Evolutionary conservation across 441 rosid species (phyloP).

Genomic region (Aleurites moluccanus): DNA sequence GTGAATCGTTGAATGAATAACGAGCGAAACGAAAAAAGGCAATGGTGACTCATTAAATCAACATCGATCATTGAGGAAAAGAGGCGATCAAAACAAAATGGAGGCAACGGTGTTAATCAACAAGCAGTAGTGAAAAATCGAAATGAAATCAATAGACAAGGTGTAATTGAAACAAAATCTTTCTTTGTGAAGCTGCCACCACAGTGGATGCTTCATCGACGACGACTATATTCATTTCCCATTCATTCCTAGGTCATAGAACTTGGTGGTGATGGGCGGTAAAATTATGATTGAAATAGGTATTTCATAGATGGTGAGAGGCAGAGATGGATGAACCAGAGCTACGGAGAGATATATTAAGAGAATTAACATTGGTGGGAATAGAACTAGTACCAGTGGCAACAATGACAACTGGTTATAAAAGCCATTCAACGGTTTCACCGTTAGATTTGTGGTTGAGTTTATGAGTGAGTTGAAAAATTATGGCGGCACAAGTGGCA

Average conservation of each 20-base stretch:
- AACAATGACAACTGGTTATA: slow-evolving; percentile 80
- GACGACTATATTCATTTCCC: slow-evolving; percentile 29
- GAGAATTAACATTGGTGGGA: slow-evolving; percentile 80
- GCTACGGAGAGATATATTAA: slow-evolving; percentile 80
- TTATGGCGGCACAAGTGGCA: slow-evolving; percentile 81
- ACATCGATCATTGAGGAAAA: no score
- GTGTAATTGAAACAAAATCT: slow-evolving; percentile 39
- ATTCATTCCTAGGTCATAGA: slow-evolving; percentile 28
- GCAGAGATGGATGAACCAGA: slow-evolving; percentile 80
- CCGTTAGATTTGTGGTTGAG: slow-evolving; percentile 89
- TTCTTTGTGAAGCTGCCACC: slow-evolving; percentile 26
- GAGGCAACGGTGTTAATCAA: no score
- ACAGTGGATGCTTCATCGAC: slow-evolving; percentile 16
- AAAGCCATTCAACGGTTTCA: slow-evolving; percentile 84
- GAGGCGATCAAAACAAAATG: no score
- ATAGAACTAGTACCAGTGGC: slow-evolving; percentile 94
- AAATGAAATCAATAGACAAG: no score
- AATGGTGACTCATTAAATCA: no score
- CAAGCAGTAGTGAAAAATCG: no score
- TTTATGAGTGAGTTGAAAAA: slow-evolving; percentile 81
- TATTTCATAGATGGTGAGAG: slow-evolving; percentile 55
- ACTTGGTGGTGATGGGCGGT: no score
- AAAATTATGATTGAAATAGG: slow-evolving; percentile 52
- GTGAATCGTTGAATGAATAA: no score
- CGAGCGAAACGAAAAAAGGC: no score